phyloP scores from a whole-genome alignment of 1,284 basidiomycete species.

The Boletus smithii region DNA sequence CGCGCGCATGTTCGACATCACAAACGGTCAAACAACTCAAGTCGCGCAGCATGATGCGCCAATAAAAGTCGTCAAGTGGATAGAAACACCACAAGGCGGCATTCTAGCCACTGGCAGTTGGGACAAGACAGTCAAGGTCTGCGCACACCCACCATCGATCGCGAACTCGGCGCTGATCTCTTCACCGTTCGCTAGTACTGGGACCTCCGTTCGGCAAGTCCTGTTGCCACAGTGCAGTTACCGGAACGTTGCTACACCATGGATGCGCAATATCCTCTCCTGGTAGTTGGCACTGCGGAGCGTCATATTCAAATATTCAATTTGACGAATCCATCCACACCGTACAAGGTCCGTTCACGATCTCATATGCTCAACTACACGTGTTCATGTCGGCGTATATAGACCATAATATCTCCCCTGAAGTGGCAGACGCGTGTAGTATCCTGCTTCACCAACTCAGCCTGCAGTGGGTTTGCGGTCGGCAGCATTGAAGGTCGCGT shows the following conservation, averaged over 20 bases:
- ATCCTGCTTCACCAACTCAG: constrained; percentile 73
- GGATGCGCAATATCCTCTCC: constrained; percentile 81
- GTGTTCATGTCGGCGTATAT: constrained; percentile 7
- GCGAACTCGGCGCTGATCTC: neutral
- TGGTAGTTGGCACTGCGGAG: constrained; percentile 94
- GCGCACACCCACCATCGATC: constrained; percentile 10
- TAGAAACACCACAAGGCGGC: constrained; percentile 62
- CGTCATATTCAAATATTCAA: constrained; percentile 88
- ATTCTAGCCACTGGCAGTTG: constrained; percentile 84
- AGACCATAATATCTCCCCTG: constrained; percentile 80
- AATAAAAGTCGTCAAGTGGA: constrained; percentile 70
- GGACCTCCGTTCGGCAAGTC: constrained; percentile 75
- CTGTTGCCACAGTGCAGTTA: constrained; percentile 75
- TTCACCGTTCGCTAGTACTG: constrained; percentile 64
- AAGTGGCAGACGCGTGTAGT: constrained; percentile 95
- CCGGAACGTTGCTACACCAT: constrained; percentile 89
- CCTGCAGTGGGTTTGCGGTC: constrained; percentile 80
- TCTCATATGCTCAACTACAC: constrained; percentile 1
- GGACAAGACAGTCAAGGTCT: constrained; percentile 83
- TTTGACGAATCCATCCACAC: constrained; percentile 72
- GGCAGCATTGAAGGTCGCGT: constrained; percentile 96
- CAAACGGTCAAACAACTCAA: constrained; percentile 62
- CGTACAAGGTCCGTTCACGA: constrained; percentile 58
- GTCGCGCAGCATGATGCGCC: constrained; percentile 82
- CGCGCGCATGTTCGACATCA: constrained; percentile 73